Evolutionary conservation across 805 yeast genomes (phyloP).

Genomic region (Nakazawaea pomicola): DNA sequence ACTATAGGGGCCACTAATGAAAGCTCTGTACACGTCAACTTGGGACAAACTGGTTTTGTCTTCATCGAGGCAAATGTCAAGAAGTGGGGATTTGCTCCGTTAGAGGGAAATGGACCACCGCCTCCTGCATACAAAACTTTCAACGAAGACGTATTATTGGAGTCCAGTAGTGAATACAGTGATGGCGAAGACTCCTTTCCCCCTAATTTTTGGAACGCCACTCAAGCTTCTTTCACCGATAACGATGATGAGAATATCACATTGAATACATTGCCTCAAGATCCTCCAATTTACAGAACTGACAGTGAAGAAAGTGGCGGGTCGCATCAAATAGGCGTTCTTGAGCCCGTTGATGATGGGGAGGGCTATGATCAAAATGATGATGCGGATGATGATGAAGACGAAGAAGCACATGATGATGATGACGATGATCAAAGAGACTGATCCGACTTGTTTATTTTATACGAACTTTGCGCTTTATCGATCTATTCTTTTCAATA

Average conservation of each 20-base stretch:
- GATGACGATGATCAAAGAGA: conserved; percentile 6
- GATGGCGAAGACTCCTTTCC: conserved; percentile 58
- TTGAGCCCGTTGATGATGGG: neutral
- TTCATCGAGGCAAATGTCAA: conserved; percentile 90
- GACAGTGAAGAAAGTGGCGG: conserved; percentile 10
- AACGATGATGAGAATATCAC: conserved; percentile 37
- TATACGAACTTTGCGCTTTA: no score
- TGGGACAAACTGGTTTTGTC: conserved; percentile 88
- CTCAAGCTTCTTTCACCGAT: conserved; percentile 28
- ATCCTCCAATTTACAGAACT: conserved; percentile 34
- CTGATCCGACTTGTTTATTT: no score
- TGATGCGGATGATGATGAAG: neutral
- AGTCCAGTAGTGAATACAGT: conserved; percentile 44
- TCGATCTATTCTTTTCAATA: no score
- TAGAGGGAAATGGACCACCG: conserved; percentile 82
- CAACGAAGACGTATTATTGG: conserved; percentile 72
- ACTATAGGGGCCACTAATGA: conserved; percentile 80
- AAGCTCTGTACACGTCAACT: conserved; percentile 79
- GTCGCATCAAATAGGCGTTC: no score
- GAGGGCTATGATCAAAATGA: neutral
- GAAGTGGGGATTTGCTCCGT: conserved; percentile 94
- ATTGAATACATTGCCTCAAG: conserved; percentile 31
- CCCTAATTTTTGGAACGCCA: conserved; percentile 47
- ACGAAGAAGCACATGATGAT: conserved; percentile 9
- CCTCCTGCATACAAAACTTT: conserved; percentile 90